phyloP scores from a whole-genome alignment of 768 basidiomycete genomes.

The Tricholoma bakamatsutake region DNA sequence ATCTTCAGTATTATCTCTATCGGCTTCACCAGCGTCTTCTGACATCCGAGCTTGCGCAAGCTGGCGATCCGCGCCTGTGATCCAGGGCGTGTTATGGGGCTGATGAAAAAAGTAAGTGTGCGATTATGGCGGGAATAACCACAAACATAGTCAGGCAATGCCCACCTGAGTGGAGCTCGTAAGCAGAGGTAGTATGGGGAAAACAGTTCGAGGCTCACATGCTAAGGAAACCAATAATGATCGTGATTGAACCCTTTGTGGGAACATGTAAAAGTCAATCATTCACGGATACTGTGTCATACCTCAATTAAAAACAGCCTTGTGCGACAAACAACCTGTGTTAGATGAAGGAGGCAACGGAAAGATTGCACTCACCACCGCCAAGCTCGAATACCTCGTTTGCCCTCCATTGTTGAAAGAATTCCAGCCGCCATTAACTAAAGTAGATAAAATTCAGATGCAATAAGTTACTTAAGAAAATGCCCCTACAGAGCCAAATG shows the following conservation, averaged over 20 bases:
- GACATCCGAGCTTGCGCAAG: conserved; percentile 64
- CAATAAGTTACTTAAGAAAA: neutral
- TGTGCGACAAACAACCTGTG: neutral
- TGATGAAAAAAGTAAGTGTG: conserved; percentile 15
- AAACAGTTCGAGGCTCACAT: conserved; percentile 32
- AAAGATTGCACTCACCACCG: conserved; percentile 42
- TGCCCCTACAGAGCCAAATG: conserved; percentile 55
- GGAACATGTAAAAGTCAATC: neutral
- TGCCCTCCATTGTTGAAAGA: conserved; percentile 62
- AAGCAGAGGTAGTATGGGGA: neutral
- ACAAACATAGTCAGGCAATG: conserved; percentile 54
- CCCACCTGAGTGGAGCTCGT: conserved; percentile 32
- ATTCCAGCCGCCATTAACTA: conserved; percentile 75
- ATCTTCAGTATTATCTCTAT: conserved; percentile 49
- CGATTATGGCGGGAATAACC: neutral
- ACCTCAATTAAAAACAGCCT: conserved; percentile 74
- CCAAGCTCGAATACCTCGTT: conserved; percentile 64
- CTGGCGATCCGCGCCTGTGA: conserved; percentile 40
- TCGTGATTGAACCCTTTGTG: conserved; percentile 55
- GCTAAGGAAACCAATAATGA: conserved; percentile 47
- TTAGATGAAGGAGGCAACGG: neutral
- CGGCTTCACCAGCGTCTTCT: conserved; percentile 65
- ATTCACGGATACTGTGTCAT: conserved; percentile 1
- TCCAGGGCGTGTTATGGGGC: conserved; percentile 61
- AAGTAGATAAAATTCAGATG: neutral